These are phyloP conservation scores for Mortierella antarctica DNA, from an alignment of 192 early-diverging fungal species.

Conservation along the genomic window DNA sequence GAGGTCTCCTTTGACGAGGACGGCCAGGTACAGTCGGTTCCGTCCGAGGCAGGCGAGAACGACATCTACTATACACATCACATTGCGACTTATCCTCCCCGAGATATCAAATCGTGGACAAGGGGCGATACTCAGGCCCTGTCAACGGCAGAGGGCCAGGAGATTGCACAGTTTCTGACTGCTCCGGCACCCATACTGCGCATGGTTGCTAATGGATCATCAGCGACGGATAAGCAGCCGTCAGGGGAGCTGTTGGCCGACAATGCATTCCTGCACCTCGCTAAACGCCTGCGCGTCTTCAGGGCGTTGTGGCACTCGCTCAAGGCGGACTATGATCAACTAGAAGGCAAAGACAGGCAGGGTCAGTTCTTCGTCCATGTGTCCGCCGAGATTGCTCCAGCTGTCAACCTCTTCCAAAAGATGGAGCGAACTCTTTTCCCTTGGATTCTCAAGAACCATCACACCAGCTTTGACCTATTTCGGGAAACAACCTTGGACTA, in stretches of 20 bases:
- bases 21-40: constrained; percentile 23
- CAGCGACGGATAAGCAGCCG: not conserved
- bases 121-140: constrained; percentile 15
- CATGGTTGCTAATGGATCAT: not conserved
- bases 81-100: constrained; percentile 15
- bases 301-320: constrained; percentile 16
- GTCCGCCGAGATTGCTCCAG: constrained; percentile 10
- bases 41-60: constrained; percentile 8
- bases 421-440: constrained; percentile 22
- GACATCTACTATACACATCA: constrained; percentile 34
- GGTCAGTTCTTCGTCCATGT: constrained; percentile 12
- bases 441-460: constrained; percentile 15
- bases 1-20: constrained; percentile 29
- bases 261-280: constrained; percentile 14
- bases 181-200: not conserved
- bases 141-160: constrained; percentile 10
- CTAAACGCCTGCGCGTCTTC: constrained; percentile 25
- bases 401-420: constrained; percentile 22
- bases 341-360: constrained; percentile 4
- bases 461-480: constrained; percentile 23
- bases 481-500: not conserved
- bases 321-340: constrained; percentile 4
- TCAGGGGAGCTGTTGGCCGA: not conserved
- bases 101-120: constrained; percentile 19
- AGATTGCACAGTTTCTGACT: constrained; percentile 7